Conservation (phyloP, 139 green algal species). For the Pleodorina starrii region DNA sequence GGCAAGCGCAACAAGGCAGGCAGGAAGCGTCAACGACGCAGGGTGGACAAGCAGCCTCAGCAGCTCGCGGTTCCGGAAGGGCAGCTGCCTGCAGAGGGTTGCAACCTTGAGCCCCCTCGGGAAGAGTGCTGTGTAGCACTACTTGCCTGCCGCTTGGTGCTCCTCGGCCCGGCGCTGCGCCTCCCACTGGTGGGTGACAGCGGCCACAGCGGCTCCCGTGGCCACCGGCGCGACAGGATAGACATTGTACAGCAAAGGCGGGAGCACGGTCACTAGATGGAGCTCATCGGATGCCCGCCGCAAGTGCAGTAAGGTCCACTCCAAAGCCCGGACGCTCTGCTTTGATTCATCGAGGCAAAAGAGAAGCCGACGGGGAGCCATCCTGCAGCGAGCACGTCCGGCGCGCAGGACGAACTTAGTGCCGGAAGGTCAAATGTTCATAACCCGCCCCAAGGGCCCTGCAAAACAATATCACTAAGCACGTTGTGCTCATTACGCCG, state of each 20-base stretch:
- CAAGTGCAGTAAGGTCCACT: constrained; percentile 21
- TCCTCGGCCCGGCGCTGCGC: constrained; percentile 29
- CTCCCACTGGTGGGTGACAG: constrained; percentile 55
- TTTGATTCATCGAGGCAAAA: constrained; percentile 36
- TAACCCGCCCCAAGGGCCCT: background rate
- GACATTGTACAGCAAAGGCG: constrained; percentile 1
- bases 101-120: no score
- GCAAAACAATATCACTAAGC: background rate
- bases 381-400: background rate
- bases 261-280: constrained; percentile 33
- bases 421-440: background rate
- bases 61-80: no score
- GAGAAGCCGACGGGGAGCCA: constrained; percentile 15
- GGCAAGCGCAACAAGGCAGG: no score
- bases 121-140: background rate
- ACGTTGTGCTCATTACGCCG: background rate
- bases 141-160: constrained; percentile 30
- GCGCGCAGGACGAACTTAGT: background rate
- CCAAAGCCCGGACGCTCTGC: constrained; percentile 1
- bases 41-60: no score
- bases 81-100: no score
- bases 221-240: constrained; percentile 45
- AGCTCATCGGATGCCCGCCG: constrained; percentile 36
- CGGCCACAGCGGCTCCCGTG: constrained; percentile 55
- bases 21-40: no score